Evolutionary conservation across 2,329 filamentous ascomycete genomes (phyloP).

Genomic region (Aspergillus fructus): DNA sequence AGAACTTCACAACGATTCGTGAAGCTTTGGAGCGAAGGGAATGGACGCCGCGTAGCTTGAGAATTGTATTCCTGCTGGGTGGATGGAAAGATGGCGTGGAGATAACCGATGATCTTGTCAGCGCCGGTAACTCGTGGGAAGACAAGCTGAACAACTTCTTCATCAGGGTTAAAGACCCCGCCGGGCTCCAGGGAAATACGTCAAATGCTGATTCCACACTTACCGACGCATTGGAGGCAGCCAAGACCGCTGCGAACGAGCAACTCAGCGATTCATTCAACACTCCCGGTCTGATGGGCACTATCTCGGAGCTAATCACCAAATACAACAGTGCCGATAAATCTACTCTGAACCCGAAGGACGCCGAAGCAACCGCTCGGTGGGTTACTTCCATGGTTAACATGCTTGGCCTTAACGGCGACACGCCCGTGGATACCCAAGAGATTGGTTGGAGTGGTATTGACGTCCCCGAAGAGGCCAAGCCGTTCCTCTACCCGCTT

Average conservation of each 20-base stretch:
- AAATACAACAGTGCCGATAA: constrained; percentile 65
- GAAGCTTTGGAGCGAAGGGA: constrained; percentile 69
- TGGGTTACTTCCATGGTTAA: constrained; percentile 84
- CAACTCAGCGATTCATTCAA: constrained; percentile 84
- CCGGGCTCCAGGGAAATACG: constrained; percentile 22
- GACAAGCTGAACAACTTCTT: constrained; percentile 72
- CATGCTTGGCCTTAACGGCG: constrained; percentile 71
- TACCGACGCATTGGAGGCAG: constrained; percentile 10
- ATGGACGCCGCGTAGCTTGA: constrained; percentile 76
- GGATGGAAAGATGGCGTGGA: constrained; percentile 90
- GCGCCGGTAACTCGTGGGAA: constrained; percentile 75
- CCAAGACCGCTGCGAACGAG: constrained; percentile 51
- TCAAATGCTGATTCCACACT: constrained; percentile 9
- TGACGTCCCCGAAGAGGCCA: constrained; percentile 59
- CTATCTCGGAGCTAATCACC: constrained; percentile 75
- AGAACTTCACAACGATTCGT: constrained; percentile 93
- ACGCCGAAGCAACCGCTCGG: constrained; percentile 59
- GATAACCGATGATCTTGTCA: constrained; percentile 79
- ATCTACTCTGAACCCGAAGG: constrained; percentile 45
- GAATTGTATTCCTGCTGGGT: constrained; percentile 83
- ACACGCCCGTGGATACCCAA: constrained; percentile 32
- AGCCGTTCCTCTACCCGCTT: constrained; percentile 61
- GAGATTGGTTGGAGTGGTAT: constrained; percentile 65
- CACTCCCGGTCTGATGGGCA: constrained; percentile 74
- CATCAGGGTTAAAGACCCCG: constrained; percentile 55